These are phyloP conservation scores for Solanum corneliomulleri DNA, from an alignment of 257 asterid species.

Conservation along the genomic window DNA sequence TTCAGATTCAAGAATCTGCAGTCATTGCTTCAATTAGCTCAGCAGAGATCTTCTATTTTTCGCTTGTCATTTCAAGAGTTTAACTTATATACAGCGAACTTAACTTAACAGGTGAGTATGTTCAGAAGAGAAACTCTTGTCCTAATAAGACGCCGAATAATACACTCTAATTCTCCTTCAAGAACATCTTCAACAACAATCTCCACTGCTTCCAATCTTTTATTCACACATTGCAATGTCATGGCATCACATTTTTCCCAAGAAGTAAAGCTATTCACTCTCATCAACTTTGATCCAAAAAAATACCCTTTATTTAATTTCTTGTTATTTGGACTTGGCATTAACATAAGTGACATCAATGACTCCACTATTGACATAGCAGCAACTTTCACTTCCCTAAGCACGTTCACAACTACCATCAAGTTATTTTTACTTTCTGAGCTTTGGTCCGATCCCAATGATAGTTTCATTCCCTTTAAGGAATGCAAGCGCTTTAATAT, in stretches of 20 bases:
- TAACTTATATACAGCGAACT: not conserved
- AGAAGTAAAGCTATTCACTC: conserved; percentile 41
- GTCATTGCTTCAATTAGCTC: not conserved
- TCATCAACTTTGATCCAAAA: conserved; percentile 36
- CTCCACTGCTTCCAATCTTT: conserved; percentile 58
- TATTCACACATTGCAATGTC: conserved; percentile 24
- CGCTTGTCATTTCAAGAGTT: not conserved
- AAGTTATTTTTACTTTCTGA: conserved; percentile 17
- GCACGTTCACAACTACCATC: conserved; percentile 29
- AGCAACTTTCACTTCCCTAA: conserved; percentile 43
- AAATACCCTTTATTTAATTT: conserved; percentile 26
- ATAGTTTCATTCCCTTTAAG: conserved; percentile 17
- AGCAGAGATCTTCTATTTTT: not conserved
- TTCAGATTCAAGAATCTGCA: not conserved
- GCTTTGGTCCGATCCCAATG: not conserved
- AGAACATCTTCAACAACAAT: conserved; percentile 36
- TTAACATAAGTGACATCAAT: conserved; percentile 49
- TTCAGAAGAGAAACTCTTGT: conserved; percentile 68
- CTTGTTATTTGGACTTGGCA: conserved; percentile 30
- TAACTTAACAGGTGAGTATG: conserved; percentile 34
- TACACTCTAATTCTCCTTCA: conserved; percentile 55
- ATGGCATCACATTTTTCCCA: conserved; percentile 49
- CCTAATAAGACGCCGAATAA: conserved; percentile 50
- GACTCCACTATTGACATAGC: conserved; percentile 42
- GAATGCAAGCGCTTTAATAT: conserved; percentile 46